A percentile compares a stretch with the other conserved stretches of the same genome.
Conservation (phyloP, 192 early-diverging fungal genomes). For the Rhizophagus clarus region DNA sequence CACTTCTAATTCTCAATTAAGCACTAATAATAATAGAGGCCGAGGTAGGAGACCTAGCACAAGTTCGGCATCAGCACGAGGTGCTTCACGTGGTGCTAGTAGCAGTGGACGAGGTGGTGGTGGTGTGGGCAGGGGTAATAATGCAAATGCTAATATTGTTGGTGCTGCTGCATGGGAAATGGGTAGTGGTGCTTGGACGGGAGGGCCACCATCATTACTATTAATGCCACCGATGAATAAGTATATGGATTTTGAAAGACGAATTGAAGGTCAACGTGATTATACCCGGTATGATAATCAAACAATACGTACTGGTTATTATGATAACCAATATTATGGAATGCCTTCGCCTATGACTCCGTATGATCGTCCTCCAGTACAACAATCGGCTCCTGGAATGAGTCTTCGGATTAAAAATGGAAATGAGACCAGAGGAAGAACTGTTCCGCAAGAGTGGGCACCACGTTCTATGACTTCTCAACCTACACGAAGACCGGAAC, state of each 20-base stretch:
- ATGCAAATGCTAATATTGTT: slow-evolving; percentile 13
- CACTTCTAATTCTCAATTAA: background rate
- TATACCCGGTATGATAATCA: slow-evolving; percentile 29
- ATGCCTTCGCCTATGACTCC: slow-evolving; percentile 27
- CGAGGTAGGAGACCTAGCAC: slow-evolving; percentile 27
- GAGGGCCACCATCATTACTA: slow-evolving; percentile 6
- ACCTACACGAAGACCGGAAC: slow-evolving; percentile 20
- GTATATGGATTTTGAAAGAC: slow-evolving; percentile 32
- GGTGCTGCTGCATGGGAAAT: slow-evolving; percentile 22
- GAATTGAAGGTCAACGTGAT: slow-evolving; percentile 30
- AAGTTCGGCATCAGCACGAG: slow-evolving; percentile 20
- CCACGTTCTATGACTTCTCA: slow-evolving; percentile 27
- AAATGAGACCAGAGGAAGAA: slow-evolving; percentile 21
- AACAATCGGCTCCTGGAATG: slow-evolving; percentile 24
- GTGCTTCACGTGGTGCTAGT: slow-evolving; percentile 6
- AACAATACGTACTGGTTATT: slow-evolving; percentile 28
- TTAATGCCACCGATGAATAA: slow-evolving; percentile 17
- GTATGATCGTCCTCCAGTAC: slow-evolving; percentile 31
- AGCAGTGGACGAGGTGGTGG: slow-evolving; percentile 16
- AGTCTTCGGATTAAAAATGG: slow-evolving; percentile 26
- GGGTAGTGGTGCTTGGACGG: slow-evolving; percentile 4
- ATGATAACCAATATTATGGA: slow-evolving; percentile 32
- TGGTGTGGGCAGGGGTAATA: slow-evolving; percentile 22
- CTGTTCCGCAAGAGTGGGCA: slow-evolving; percentile 26
- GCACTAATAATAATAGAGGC: slow-evolving; percentile 11